A percentile compares a stretch with the other conserved stretches of the same genome.
Evolutionary conservation across 208 protist genomes (phyloP).

Genomic region (Naegleria lovaniensis): DNA sequence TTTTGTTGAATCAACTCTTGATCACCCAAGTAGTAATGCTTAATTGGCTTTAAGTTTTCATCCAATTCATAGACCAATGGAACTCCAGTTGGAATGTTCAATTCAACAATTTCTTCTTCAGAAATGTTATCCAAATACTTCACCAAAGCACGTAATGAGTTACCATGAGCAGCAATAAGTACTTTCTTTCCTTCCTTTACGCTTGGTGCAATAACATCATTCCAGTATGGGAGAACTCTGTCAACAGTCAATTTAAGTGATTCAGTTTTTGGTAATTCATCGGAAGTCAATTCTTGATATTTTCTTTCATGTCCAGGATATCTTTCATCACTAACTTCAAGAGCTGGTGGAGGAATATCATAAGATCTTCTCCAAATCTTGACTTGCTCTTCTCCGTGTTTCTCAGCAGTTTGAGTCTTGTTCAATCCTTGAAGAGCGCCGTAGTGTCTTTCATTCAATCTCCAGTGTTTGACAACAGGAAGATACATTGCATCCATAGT

Average conservation of each 20-base stretch:
- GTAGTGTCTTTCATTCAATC: conserved; percentile 65
- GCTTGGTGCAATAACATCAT: conserved; percentile 47
- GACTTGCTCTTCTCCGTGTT: conserved; percentile 61
- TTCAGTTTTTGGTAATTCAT: conserved; percentile 46
- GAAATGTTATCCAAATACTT: conserved; percentile 54
- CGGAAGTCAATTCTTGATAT: conserved; percentile 39
- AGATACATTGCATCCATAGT: conserved; percentile 48
- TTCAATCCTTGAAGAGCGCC: conserved; percentile 60
- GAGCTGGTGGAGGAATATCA: conserved; percentile 54
- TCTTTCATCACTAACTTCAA: conserved; percentile 43
- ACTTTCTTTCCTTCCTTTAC: conserved; percentile 57
- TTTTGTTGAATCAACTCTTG: conserved; percentile 14
- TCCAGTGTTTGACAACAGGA: conserved; percentile 49
- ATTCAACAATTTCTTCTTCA: conserved; percentile 46
- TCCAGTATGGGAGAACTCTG: conserved; percentile 51
- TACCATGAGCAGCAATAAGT: conserved; percentile 63
- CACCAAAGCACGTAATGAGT: conserved; percentile 54
- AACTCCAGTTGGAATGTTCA: conserved; percentile 58
- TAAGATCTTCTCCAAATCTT: conserved; percentile 55
- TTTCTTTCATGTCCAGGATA: conserved; percentile 40
- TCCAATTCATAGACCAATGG: conserved; percentile 50
- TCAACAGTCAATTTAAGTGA: conserved; percentile 52
- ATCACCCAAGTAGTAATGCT: conserved; percentile 29
- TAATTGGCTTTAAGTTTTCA: conserved; percentile 33
- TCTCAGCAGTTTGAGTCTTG: conserved; percentile 59